These are phyloP conservation scores for Hyaloscypha finlandica DNA, from an alignment of 495 filamentous ascomycete genomes.

Conservation along the genomic window DNA sequence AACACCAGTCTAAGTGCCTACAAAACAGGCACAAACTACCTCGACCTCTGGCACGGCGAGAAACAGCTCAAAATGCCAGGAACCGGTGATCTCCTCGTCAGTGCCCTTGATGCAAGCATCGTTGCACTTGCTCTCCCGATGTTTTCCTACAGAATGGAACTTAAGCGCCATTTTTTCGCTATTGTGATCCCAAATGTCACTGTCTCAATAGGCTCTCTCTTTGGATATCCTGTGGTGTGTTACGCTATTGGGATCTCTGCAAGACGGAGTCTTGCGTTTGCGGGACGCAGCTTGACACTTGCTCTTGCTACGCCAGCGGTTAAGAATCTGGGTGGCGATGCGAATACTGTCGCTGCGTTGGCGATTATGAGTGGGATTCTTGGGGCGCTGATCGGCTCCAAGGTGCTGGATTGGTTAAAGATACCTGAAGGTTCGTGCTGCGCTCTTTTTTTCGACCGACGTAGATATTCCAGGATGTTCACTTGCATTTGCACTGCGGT, in stretches of 20 bases:
- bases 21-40: conserved; percentile 47
- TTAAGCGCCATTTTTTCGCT: conserved; percentile 46
- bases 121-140: conserved; percentile 56
- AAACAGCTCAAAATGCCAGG: conserved; percentile 38
- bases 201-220: conserved; percentile 47
- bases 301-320: conserved; percentile 53
- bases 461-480: background rate
- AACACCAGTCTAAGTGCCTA: conserved; percentile 40
- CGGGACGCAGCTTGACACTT: conserved; percentile 51
- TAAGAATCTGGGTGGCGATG: conserved; percentile 52
- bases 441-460: background rate
- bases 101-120: conserved; percentile 52
- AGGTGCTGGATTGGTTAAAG: conserved; percentile 42
- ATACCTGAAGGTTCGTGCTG: conserved; percentile 48
- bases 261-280: conserved; percentile 48
- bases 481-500: background rate
- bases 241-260: conserved; percentile 49
- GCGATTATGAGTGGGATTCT: conserved; percentile 56
- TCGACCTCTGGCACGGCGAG: conserved; percentile 42
- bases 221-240: conserved; percentile 52
- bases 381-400: conserved; percentile 49
- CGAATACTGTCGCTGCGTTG: conserved; percentile 50
- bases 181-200: conserved; percentile 51
- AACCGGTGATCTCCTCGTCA: conserved; percentile 52
- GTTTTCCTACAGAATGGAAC: conserved; percentile 52